Percentiles rank a stretch among this genome's conserved stretches.
Conservation (phyloP, 768 basidiomycete genomes). For the Sporobolomyces phaffii region DNA sequence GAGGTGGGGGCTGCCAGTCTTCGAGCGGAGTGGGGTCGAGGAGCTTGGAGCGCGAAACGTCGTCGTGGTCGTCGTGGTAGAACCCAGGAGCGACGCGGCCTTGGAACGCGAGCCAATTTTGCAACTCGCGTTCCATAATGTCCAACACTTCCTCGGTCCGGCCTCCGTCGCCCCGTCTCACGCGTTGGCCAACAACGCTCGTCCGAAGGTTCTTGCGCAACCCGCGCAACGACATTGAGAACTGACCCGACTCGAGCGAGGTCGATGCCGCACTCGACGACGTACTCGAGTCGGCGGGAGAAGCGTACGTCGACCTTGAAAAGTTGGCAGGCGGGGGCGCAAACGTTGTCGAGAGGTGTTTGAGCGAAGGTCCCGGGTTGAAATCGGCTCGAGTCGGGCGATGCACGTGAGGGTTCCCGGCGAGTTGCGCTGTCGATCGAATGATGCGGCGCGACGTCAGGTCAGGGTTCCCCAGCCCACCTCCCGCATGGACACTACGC, state of each 20-base stretch:
- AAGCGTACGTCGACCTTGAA: constrained; percentile 27
- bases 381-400: constrained; percentile 27
- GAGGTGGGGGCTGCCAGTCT: neutral
- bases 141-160: constrained; percentile 18
- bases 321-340: constrained; percentile 22
- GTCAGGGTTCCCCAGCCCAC: too few relatives aligned
- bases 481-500: too few relatives aligned
- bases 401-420: constrained; percentile 31
- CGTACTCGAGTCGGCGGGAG: neutral
- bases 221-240: constrained; percentile 25
- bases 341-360: constrained; percentile 16
- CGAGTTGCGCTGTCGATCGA: constrained; percentile 23
- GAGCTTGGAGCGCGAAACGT: neutral
- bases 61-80: constrained; percentile 12
- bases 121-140: constrained; percentile 29
- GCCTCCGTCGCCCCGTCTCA: constrained; percentile 7
- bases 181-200: neutral
- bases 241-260: constrained; percentile 13
- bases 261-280: neutral
- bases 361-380: constrained; percentile 10
- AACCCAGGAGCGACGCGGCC: constrained; percentile 17
- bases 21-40: constrained; percentile 29
- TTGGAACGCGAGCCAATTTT: constrained; percentile 11
- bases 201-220: constrained; percentile 10
- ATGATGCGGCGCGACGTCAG: too few relatives aligned